These are phyloP conservation scores for Acanthamoeba lenticulata DNA, from an alignment of 208 protist genomes.

Conservation along the genomic window DNA sequence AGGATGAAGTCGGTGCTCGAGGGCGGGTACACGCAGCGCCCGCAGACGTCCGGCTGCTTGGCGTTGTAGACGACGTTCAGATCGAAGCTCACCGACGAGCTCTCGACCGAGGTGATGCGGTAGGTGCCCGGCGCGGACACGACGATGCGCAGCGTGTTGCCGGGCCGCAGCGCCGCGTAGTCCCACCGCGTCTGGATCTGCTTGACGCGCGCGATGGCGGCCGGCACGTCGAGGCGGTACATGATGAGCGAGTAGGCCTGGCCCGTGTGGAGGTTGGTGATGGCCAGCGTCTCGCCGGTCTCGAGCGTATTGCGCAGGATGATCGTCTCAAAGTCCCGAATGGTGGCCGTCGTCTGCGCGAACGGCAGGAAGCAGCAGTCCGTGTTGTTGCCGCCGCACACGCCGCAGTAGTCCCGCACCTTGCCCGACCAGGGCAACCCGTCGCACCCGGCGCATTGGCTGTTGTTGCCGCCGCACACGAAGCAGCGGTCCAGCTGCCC, in stretches of 20 bases:
- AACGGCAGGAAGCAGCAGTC: slow-evolving; percentile 3
- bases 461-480: slow-evolving; percentile 56
- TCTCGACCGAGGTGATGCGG: background rate
- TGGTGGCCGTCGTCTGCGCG: background rate
- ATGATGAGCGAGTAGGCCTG: background rate
- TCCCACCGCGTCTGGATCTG: background rate
- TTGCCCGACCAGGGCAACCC: background rate
- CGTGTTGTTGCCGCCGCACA: slow-evolving; percentile 34
- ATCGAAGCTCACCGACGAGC: background rate
- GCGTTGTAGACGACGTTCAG: background rate
- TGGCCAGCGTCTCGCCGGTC: background rate
- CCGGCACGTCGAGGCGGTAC: background rate
- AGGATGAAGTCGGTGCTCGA: background rate
- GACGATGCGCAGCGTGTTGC: background rate
- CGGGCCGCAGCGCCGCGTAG: background rate
- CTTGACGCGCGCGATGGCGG: background rate
- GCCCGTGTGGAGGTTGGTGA: background rate
- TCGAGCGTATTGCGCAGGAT: background rate
- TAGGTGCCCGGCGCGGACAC: background rate
- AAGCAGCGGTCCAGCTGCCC: background rate
- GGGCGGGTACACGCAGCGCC: background rate
- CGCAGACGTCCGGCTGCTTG: background rate
- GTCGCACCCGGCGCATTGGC: background rate
- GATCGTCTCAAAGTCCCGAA: background rate
- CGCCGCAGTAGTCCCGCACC: background rate